Conservation (phyloP, 306 rosid species). For the Quercus variabilis region DNA sequence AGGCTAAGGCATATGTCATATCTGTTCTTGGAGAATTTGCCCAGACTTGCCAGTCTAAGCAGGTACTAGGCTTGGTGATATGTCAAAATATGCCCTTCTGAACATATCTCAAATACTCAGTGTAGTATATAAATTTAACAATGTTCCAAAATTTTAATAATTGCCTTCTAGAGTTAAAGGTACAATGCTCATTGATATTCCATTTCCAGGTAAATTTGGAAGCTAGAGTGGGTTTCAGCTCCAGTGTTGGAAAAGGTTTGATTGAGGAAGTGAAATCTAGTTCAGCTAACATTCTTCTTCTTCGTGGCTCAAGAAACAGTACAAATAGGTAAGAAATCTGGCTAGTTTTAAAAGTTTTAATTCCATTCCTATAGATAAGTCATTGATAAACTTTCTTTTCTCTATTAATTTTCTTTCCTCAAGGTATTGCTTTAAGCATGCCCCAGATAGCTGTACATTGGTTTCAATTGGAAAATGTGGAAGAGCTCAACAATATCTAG, state of each 20-base stretch:
- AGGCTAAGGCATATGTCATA: slow-evolving; percentile 80
- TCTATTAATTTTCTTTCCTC: slow-evolving; percentile 4
- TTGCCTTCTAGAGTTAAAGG: background rate
- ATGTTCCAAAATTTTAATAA: background rate
- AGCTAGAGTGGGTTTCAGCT: slow-evolving; percentile 69
- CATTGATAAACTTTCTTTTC: background rate
- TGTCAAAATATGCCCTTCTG: background rate
- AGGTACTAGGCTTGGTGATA: slow-evolving; percentile 36
- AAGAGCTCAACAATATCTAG: slow-evolving; percentile 25
- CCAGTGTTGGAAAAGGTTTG: slow-evolving; percentile 58
- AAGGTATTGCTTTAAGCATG: slow-evolving; percentile 66
- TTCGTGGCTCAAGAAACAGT: slow-evolving; percentile 58
- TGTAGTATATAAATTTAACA: background rate
- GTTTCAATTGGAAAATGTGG: slow-evolving; percentile 47
- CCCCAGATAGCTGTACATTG: slow-evolving; percentile 54
- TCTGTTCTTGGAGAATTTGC: slow-evolving; percentile 90
- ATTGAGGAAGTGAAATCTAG: slow-evolving; percentile 60
- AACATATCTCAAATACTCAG: background rate
- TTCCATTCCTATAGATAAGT: background rate
- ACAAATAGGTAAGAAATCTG: slow-evolving; percentile 40
- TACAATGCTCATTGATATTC: slow-evolving; percentile 10
- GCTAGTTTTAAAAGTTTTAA: background rate
- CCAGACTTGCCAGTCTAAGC: slow-evolving; percentile 58
- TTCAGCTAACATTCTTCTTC: slow-evolving; percentile 73
- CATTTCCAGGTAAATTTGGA: slow-evolving; percentile 74